Evolutionary conservation across 257 asterid species (phyloP).

Genomic region (Nicotiana tomentosiformis): DNA sequence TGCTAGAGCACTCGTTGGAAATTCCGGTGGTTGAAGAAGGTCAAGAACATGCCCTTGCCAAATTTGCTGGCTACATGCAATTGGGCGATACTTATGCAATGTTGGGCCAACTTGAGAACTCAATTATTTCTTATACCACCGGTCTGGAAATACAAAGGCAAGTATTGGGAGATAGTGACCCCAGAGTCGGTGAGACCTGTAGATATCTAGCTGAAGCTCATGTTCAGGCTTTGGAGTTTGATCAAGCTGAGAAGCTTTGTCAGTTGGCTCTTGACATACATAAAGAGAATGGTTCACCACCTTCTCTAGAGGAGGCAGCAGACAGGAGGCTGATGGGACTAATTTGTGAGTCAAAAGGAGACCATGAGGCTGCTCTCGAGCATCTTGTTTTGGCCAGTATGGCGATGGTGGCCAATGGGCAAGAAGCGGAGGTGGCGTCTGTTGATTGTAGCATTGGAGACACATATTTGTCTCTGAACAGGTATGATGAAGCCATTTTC

Average conservation of each 20-base stretch:
- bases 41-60: constrained; percentile 88
- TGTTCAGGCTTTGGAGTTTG: constrained; percentile 83
- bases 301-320: constrained; percentile 89
- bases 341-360: constrained; percentile 77
- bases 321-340: constrained; percentile 88
- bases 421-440: constrained; percentile 77
- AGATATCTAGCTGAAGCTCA: constrained; percentile 90
- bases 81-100: constrained; percentile 82
- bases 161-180: constrained; percentile 71
- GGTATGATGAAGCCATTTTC: constrained; percentile 82
- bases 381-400: constrained; percentile 93
- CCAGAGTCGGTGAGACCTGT: constrained; percentile 85
- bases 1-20: constrained; percentile 60
- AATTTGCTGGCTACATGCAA: constrained; percentile 94
- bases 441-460: constrained; percentile 91
- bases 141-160: constrained; percentile 71
- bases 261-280: constrained; percentile 83
- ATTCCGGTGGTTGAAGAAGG: constrained; percentile 73
- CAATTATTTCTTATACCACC: constrained; percentile 52
- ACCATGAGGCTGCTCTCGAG: constrained; percentile 87
- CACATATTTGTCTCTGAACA: constrained; percentile 62
- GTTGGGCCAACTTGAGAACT: constrained; percentile 84
- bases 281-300: constrained; percentile 51
- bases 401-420: constrained; percentile 90
- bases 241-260: constrained; percentile 80